Conservation (phyloP, 768 basidiomycete genomes). For the Amanita jacksonii region DNA sequence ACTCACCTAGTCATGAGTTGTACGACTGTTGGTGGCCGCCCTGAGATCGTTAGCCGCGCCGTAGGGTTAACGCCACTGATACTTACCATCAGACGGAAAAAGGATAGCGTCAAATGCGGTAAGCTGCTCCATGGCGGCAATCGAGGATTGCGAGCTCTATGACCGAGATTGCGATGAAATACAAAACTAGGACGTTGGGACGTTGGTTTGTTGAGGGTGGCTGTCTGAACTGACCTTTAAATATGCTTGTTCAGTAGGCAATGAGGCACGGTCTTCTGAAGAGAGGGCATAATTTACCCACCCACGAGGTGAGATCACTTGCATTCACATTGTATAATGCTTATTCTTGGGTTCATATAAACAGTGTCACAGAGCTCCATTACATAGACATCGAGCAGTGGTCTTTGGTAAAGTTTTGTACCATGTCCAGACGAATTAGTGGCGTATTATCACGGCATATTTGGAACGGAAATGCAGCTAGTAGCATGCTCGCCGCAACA, state of each 20-base stretch:
- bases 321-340: background rate
- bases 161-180: background rate
- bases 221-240: background rate
- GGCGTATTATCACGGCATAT: too few relatives aligned
- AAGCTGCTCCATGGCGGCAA: conserved; percentile 50
- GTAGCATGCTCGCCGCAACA: too few relatives aligned
- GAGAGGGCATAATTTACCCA: conserved; percentile 3
- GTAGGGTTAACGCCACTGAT: background rate
- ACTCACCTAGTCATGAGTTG: conserved; percentile 62
- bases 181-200: background rate
- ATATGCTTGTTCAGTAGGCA: conserved; percentile 1
- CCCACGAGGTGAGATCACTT: background rate
- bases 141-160: background rate
- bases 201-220: background rate
- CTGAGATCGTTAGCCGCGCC: conserved; percentile 18
- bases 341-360: background rate
- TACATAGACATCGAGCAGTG: background rate
- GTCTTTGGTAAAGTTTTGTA: background rate
- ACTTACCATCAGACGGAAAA: conserved; percentile 61
- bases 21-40: conserved; percentile 64
- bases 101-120: conserved; percentile 60
- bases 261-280: conserved; percentile 5
- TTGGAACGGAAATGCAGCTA: too few relatives aligned
- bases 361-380: background rate
- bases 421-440: too few relatives aligned